Evolutionary conservation across 495 filamentous ascomycete species (phyloP).

Genomic region (Darksidea phi): DNA sequence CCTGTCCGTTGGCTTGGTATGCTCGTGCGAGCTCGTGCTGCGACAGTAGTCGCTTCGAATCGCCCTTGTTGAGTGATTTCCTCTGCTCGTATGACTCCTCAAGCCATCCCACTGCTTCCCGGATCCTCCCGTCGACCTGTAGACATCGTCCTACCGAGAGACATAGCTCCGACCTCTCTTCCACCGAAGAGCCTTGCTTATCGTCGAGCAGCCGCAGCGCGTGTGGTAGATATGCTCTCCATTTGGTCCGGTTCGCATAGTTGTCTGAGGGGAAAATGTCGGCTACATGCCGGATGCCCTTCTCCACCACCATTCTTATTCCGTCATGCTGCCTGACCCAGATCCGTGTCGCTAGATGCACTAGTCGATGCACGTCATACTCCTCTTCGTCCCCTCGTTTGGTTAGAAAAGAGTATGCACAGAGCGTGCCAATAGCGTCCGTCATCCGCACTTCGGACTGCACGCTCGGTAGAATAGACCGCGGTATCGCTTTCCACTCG

Average conservation of each 20-base stretch:
- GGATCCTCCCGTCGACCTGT: constrained; percentile 24
- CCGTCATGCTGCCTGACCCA: constrained; percentile 34
- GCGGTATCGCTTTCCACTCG: constrained; percentile 43
- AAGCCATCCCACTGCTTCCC: constrained; percentile 29
- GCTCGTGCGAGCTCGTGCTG: too few species aligned
- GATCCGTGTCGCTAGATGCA: constrained; percentile 41
- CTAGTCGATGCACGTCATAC: constrained; percentile 37
- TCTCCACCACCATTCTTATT: constrained; percentile 11
- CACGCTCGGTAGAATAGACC: constrained; percentile 34
- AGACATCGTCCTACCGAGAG: constrained; percentile 29
- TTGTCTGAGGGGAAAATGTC: constrained; percentile 33
- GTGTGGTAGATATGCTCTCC: constrained; percentile 43
- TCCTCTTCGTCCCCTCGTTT: constrained; percentile 20
- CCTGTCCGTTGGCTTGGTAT: too few species aligned
- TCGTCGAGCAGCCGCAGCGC: constrained; percentile 28
- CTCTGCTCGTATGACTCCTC: too few species aligned
- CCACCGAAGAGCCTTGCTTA: background rate
- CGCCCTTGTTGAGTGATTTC: too few species aligned
- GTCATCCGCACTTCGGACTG: constrained; percentile 31
- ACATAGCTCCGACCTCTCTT: constrained; percentile 24
- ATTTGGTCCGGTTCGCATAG: constrained; percentile 30
- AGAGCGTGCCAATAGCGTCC: constrained; percentile 35
- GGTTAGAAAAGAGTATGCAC: constrained; percentile 34
- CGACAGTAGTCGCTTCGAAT: too few species aligned
- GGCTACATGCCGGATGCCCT: constrained; percentile 19